Evolutionary conservation across 768 basidiomycete genomes (phyloP).

Genomic region (Sarcodon sp.): DNA sequence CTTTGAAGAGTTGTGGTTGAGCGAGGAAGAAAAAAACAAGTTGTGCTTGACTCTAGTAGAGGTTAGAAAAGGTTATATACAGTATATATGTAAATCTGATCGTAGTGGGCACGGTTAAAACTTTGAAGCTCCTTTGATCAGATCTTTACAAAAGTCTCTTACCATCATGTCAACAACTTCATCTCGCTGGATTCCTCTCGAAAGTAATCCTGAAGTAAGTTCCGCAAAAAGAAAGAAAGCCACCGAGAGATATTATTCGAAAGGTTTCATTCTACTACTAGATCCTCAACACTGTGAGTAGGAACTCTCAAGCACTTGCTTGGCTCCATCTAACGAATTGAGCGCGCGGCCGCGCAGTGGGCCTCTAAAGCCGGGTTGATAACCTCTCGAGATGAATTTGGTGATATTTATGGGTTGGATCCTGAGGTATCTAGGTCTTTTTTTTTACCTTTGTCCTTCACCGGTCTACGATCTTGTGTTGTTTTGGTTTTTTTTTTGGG

Average conservation of each 20-base stretch:
- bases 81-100: too few species aligned
- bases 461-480: background rate
- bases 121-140: too few species aligned
- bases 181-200: conserved; percentile 60
- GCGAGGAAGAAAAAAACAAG: too few species aligned
- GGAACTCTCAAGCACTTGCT: background rate
- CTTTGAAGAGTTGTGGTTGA: too few species aligned
- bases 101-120: too few species aligned
- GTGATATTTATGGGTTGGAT: conserved; percentile 67
- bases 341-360: conserved; percentile 32
- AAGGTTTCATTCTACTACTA: conserved; percentile 13
- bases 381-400: conserved; percentile 34
- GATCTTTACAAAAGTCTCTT: background rate
- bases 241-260: background rate
- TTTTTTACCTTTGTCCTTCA: background rate
- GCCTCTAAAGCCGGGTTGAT: conserved; percentile 55
- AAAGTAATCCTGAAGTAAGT: conserved; percentile 53
- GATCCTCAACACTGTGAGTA: conserved; percentile 36
- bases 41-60: too few species aligned
- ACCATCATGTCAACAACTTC: background rate
- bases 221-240: conserved; percentile 4
- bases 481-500: background rate
- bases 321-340: background rate
- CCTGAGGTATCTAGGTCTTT: conserved; percentile 30
- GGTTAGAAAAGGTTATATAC: too few species aligned